Evolutionary conservation across 2,329 filamentous ascomycete genomes (phyloP), one percentile per base, ranked within the genome.

Genomic region (Penicillium polonicum): DNA sequence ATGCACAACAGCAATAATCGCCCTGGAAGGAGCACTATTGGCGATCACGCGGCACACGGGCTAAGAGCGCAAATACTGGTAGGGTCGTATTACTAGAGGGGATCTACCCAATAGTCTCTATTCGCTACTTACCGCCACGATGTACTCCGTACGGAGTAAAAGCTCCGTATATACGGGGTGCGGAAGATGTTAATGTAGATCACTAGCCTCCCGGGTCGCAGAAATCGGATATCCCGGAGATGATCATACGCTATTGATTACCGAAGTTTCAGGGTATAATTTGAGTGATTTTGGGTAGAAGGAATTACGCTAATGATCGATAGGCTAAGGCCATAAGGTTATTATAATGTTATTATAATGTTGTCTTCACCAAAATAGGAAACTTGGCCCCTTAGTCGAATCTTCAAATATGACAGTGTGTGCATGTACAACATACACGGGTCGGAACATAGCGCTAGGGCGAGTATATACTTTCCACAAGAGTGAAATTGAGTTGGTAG

Each of bases 61-160:
- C 33, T 29, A 51, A 23, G 23, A 19, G 21, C 6, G 17, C n/a
- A 25, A 25, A 19, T 13, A 13, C 31, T 13, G 31, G 12, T 21
- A 41, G 2, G 10, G 19, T 44, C 25, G 31, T 27, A 43, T 51
- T 8, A 13, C 12, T 19, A 6, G 45, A 42, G 31, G 36, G 21
- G 53, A 36, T 15, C n/a, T 31, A 51, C n/a, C 9, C 31, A 51
- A 51, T 55, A 51, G 46, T 55, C 27, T 25, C 27, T 25, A 25
- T 27, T 41, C 17, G n/a, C 8, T 5, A 7, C 3, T 15, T 38
- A 50, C 39, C 46, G 23, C 29, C 10, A 6, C 9, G 23, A 33
- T 54, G 35, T 15, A n/a, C n/a, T n/a, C n/a, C n/a, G n/a, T n/a
- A 4, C 4, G n/a, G 19, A 48, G 43, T 19, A 23, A 48, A 54